These are phyloP conservation scores for Canavalia ensiformis DNA, from an alignment of 306 rosid genomes.

Conservation along the genomic window DNA sequence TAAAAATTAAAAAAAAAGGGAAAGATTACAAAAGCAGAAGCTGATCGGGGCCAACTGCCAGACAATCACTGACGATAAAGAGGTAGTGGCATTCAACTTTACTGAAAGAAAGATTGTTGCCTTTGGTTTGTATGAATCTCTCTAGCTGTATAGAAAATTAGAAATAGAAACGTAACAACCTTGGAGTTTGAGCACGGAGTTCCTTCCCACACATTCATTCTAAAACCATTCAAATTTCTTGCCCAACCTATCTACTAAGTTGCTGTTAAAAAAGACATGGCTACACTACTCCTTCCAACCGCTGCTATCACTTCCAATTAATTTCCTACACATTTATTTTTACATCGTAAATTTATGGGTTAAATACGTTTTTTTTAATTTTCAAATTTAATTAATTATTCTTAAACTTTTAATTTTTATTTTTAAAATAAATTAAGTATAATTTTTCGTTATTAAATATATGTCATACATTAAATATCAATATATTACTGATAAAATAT, in stretches of 20 bases:
- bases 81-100: constrained; percentile 50
- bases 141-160: background rate
- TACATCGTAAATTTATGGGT: too few relatives aligned
- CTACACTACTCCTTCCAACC: background rate
- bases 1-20: background rate
- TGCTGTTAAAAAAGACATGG: background rate
- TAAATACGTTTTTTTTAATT: too few relatives aligned
- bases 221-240: background rate
- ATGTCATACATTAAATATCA: too few relatives aligned
- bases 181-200: constrained; percentile 11
- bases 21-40: constrained; percentile 44
- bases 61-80: constrained; percentile 66
- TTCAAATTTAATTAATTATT: too few relatives aligned
- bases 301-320: background rate
- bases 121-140: constrained; percentile 26
- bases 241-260: background rate
- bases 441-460: too few relatives aligned
- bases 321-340: too few relatives aligned
- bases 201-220: constrained; percentile 21
- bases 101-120: constrained; percentile 52
- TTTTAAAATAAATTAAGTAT: too few relatives aligned
- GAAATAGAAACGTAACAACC: background rate
- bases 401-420: too few relatives aligned
- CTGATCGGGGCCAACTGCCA: constrained; percentile 72
- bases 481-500: too few relatives aligned